Conservation (phyloP, 805 yeast genomes). For the Ogataea degrootiae region DNA sequence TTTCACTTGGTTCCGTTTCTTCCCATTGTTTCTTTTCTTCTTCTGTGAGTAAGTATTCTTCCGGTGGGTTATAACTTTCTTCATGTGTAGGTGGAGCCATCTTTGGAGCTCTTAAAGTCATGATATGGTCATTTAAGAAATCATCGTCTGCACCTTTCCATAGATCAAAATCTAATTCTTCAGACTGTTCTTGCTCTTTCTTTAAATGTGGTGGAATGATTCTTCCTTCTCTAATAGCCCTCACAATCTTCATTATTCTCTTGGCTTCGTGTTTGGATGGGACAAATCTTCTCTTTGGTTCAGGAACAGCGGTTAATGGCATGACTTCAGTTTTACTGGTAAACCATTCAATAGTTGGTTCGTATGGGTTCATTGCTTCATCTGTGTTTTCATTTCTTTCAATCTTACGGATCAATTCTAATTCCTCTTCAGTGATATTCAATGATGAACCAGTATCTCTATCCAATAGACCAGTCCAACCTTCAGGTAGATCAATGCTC, state of each 20-base stretch:
- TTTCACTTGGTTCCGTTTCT: conserved; percentile 64
- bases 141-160: conserved; percentile 73
- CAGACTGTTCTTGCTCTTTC: conserved; percentile 46
- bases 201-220: conserved; percentile 70
- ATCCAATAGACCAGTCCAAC: conserved; percentile 97
- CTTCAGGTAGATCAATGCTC: conserved; percentile 90
- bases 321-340: conserved; percentile 75
- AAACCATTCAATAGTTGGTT: conserved; percentile 94
- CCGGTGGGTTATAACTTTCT: conserved; percentile 97
- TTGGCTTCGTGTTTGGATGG: conserved; percentile 97
- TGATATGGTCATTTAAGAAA: conserved; percentile 66
- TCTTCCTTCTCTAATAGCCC: conserved; percentile 94
- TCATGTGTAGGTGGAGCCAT: conserved; percentile 94
- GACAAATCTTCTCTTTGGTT: conserved; percentile 94
- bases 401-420: conserved; percentile 80
- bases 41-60: conserved; percentile 76
- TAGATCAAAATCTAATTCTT: conserved; percentile 59
- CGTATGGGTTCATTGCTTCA: conserved; percentile 79
- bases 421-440: conserved; percentile 80
- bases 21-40: conserved; percentile 76
- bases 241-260: conserved; percentile 91
- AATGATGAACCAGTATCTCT: conserved; percentile 80
- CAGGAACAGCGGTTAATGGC: conserved; percentile 93
- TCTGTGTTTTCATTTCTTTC: conserved; percentile 83
- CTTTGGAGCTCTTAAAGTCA: conserved; percentile 94